Conservation (phyloP, 148 eudicot species). For the Rhododendron ovatum region DNA sequence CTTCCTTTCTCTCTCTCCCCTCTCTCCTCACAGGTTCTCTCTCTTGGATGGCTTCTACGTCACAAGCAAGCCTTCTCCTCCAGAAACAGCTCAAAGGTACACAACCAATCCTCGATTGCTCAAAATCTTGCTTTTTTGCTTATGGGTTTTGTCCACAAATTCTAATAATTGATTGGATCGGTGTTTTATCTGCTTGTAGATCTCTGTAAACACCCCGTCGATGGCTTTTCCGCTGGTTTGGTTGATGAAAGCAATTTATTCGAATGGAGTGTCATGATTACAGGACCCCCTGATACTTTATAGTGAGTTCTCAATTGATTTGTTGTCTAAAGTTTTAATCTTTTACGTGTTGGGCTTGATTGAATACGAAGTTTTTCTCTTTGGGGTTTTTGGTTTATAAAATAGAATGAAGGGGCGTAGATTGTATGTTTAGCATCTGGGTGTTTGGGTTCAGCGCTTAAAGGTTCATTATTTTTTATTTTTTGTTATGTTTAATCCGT, state of each 20-base stretch:
- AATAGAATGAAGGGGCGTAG: background rate
- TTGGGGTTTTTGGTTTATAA: background rate
- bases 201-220: constrained; percentile 77
- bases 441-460: background rate
- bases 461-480: background rate
- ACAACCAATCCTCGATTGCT: background rate
- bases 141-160: background rate
- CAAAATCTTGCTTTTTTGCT: constrained; percentile 8
- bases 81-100: constrained; percentile 67
- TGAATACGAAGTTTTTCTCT: background rate
- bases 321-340: background rate
- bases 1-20: background rate
- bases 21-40: background rate
- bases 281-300: constrained; percentile 86
- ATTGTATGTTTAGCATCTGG: background rate
- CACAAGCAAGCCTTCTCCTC: constrained; percentile 59
- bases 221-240: constrained; percentile 94
- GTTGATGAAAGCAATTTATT: constrained; percentile 67
- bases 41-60: constrained; percentile 33
- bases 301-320: constrained; percentile 45
- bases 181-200: constrained; percentile 31
- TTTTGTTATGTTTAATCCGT: background rate
- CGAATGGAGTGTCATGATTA: constrained; percentile 82
- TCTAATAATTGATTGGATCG: constrained; percentile 6
- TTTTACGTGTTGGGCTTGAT: background rate